Conservation (phyloP, 805 yeast genomes). For the Saturnispora bothae region DNA sequence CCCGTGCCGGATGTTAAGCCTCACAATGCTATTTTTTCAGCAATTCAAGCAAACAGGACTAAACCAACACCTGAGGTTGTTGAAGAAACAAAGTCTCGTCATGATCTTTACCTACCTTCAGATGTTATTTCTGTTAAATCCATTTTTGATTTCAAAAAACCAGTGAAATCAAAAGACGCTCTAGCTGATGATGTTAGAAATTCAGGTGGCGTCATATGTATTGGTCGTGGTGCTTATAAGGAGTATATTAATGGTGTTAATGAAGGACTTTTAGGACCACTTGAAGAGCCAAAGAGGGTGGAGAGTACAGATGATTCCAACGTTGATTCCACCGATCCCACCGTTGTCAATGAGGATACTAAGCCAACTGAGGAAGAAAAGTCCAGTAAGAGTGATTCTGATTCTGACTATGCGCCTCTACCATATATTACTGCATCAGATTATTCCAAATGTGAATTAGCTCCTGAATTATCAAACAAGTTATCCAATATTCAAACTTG, state of each 20-base stretch:
- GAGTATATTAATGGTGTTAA: constrained; percentile 87
- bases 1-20: constrained; percentile 5
- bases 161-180: constrained; percentile 34
- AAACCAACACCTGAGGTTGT: constrained; percentile 7
- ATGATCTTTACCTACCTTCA: constrained; percentile 31
- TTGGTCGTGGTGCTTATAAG: constrained; percentile 94
- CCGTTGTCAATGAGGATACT: neutral
- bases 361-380: constrained; percentile 13
- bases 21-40: constrained; percentile 6
- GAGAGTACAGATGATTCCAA: constrained; percentile 5
- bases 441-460: constrained; percentile 42
- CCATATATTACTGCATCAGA: constrained; percentile 57
- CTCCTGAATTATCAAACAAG: constrained; percentile 60
- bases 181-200: constrained; percentile 31
- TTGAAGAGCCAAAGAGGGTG: constrained; percentile 32
- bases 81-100: constrained; percentile 21
- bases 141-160: constrained; percentile 11
- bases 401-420: constrained; percentile 30
- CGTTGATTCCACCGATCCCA: too few relatives aligned
- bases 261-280: constrained; percentile 90
- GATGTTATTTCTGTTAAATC: constrained; percentile 50
- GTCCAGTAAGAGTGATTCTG: constrained; percentile 17
- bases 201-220: constrained; percentile 80
- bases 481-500: constrained; percentile 22
- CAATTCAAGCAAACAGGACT: constrained; percentile 7